These are phyloP conservation scores for Hypoxylon sp. DNA, from an alignment of 2,329 filamentous ascomycete genomes.

Conservation along the genomic window DNA sequence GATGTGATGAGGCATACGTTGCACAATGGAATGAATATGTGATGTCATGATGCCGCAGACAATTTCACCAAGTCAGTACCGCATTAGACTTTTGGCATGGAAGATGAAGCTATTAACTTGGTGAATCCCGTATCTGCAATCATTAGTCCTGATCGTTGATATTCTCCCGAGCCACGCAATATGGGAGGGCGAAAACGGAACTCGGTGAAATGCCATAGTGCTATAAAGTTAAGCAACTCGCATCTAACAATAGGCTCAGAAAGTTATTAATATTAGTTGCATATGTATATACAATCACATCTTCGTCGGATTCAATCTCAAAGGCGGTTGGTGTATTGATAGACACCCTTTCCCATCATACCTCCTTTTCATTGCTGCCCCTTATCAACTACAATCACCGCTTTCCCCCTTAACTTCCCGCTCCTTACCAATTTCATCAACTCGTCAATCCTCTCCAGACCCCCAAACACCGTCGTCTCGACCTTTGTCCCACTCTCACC, in stretches of 20 bases:
- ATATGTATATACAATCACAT: no score
- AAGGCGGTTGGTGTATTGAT: not conserved
- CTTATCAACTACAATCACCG: slow-evolving; percentile 65
- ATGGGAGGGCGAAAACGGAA: not conserved
- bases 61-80: not conserved
- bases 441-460: slow-evolving; percentile 66
- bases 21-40: not conserved
- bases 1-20: not conserved
- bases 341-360: slow-evolving; percentile 28
- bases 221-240: no score
- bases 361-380: slow-evolving; percentile 54
- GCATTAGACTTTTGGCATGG: not conserved
- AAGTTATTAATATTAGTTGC: no score
- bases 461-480: slow-evolving; percentile 66
- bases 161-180: not conserved
- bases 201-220: no score
- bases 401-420: slow-evolving; percentile 70
- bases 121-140: not conserved
- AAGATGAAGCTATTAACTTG: not conserved
- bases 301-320: not conserved
- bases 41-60: slow-evolving; percentile 12
- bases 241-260: no score
- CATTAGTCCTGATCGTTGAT: not conserved
- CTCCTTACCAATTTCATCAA: slow-evolving; percentile 65
- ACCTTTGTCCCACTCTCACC: slow-evolving; percentile 60